Conservation (phyloP, 345 rosid genomes). For the Eucalyptus globulus region DNA sequence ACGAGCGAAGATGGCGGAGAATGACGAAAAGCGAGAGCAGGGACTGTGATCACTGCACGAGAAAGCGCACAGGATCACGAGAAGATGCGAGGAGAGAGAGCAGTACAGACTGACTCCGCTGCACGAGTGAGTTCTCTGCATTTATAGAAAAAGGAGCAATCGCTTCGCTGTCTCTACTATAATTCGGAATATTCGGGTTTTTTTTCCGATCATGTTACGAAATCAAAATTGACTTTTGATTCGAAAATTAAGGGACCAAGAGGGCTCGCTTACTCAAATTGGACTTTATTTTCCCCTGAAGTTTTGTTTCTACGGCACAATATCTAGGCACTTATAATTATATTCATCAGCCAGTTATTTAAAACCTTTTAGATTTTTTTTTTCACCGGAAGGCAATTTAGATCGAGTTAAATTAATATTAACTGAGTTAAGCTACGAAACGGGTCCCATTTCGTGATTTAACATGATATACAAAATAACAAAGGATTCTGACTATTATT, state of each 20-base stretch:
- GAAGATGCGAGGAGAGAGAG: not conserved
- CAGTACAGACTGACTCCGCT: not conserved
- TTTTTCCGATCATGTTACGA: not conserved
- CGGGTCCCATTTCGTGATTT: not conserved
- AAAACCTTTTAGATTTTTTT: not conserved
- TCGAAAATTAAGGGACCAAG: not conserved
- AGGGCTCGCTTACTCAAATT: not conserved
- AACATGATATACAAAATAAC: not conserved
- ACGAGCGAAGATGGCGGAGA: not conserved
- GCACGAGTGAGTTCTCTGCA: not conserved
- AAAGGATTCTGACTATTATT: not conserved
- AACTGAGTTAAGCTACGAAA: not conserved
- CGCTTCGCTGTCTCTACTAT: not conserved
- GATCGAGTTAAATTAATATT: not conserved
- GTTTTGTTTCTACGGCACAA: not conserved
- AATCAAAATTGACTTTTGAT: not conserved
- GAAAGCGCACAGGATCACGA: not conserved
- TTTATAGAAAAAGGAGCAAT: not conserved
- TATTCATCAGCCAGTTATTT: not conserved
- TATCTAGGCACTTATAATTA: not conserved
- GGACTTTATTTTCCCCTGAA: not conserved
- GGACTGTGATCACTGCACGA: not conserved
- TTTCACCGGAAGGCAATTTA: not conserved
- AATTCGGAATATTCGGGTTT: not conserved
- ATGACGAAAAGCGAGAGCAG: not conserved